A percentile compares a stretch with the other conserved stretches of the same genome.
These are phyloP conservation scores for Geranium incanum DNA, from an alignment of 441 rosid genomes.

Conservation along the genomic window DNA sequence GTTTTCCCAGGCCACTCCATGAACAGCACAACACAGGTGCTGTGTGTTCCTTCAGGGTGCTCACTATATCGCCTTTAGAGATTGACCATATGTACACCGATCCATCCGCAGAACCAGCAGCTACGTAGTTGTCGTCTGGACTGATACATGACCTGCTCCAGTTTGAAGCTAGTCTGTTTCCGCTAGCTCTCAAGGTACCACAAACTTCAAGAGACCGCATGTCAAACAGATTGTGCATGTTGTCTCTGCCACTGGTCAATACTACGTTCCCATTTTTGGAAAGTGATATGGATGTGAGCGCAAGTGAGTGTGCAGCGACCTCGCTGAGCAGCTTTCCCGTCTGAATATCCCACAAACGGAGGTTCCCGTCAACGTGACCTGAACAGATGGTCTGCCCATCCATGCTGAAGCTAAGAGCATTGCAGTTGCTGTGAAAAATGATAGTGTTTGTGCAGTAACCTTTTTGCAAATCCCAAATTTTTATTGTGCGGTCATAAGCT, in stretches of 20 bases:
- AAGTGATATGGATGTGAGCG: slow-evolving; percentile 61
- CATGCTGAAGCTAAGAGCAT: slow-evolving; percentile 63
- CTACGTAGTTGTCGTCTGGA: slow-evolving; percentile 72
- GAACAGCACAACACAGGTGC: slow-evolving; percentile 77
- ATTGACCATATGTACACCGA: slow-evolving; percentile 75
- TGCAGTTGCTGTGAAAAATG: slow-evolving; percentile 80
- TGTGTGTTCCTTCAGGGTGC: slow-evolving; percentile 70
- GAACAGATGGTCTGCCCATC: slow-evolving; percentile 90
- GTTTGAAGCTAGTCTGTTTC: slow-evolving; percentile 79
- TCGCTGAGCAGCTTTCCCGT: slow-evolving; percentile 73
- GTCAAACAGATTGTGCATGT: slow-evolving; percentile 80
- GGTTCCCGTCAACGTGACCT: slow-evolving; percentile 90
- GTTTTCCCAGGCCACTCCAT: slow-evolving; percentile 89
- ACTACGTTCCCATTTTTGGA: slow-evolving; percentile 64
- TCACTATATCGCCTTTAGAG: slow-evolving; percentile 63
- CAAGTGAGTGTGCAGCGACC: slow-evolving; percentile 75
- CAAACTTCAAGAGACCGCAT: slow-evolving; percentile 76
- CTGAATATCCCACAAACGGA: slow-evolving; percentile 85
- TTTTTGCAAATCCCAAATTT: slow-evolving; percentile 86
- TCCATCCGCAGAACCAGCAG: slow-evolving; percentile 93
- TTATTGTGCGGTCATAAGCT: slow-evolving; percentile 84
- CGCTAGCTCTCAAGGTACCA: slow-evolving; percentile 65
- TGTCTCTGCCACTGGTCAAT: slow-evolving; percentile 87
- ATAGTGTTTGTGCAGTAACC: slow-evolving; percentile 90
- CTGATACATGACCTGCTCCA: slow-evolving; percentile 96